These are phyloP conservation scores for Larix sibirica DNA, from an alignment of 83 land plant genomes.

Conservation along the genomic window DNA sequence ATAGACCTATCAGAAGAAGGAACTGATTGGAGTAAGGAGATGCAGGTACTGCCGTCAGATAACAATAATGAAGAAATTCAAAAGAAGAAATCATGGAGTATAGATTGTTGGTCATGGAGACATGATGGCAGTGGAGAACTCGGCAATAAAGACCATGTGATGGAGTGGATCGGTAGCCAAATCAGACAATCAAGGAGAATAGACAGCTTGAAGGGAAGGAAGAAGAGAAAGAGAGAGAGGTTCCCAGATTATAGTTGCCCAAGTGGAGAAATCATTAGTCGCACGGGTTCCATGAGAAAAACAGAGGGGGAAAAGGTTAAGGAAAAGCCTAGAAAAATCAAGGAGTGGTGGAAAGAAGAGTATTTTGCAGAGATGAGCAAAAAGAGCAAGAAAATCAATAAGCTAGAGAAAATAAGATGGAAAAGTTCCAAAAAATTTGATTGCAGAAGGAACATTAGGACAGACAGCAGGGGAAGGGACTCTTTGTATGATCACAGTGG, in stretches of 20 bases:
- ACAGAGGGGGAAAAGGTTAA: constrained; percentile 19
- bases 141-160: constrained; percentile 70
- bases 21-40: constrained; percentile 43
- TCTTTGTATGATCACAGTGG: constrained; percentile 4
- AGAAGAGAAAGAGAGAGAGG: constrained; percentile 39
- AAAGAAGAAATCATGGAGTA: constrained; percentile 47
- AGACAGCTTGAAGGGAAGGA: constrained; percentile 20
- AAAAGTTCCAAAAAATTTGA: constrained; percentile 24
- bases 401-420: constrained; percentile 25
- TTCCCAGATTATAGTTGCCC: not conserved
- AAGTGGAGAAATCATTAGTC: constrained; percentile 1
- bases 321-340: constrained; percentile 47
- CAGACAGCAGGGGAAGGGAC: constrained; percentile 1
- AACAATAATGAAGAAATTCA: not conserved
- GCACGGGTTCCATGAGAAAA: constrained; percentile 7
- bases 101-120: constrained; percentile 91
- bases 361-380: constrained; percentile 83
- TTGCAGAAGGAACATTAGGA: constrained; percentile 40
- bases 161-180: constrained; percentile 63
- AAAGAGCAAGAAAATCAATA: constrained; percentile 42
- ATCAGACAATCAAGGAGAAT: constrained; percentile 39
- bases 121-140: constrained; percentile 78
- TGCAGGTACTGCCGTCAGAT: constrained; percentile 12
- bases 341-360: constrained; percentile 85
- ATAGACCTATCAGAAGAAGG: constrained; percentile 37